phyloP scores from a whole-genome alignment of 73 alveolate species.

The Diophrys appendiculata region DNA sequence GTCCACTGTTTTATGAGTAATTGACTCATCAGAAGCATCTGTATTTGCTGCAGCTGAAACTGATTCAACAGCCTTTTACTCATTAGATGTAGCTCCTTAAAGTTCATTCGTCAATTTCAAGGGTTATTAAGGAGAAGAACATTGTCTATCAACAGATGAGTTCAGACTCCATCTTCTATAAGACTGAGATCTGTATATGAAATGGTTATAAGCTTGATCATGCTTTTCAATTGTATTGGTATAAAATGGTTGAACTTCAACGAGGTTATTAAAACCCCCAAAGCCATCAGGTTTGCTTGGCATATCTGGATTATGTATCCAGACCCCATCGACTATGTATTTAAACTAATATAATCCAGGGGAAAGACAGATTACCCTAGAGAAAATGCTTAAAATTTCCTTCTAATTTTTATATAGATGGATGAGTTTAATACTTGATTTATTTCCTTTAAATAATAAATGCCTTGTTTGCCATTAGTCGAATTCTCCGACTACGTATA shows the following conservation, averaged over 20 bases:
- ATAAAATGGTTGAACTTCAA: constrained; percentile 4
- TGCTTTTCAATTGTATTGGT: neutral
- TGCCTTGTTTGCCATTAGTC: constrained; percentile 10
- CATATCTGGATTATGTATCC: constrained; percentile 35
- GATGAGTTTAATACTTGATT: neutral
- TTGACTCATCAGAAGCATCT: no score
- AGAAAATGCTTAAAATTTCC: neutral
- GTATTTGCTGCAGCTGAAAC: neutral
- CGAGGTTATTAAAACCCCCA: constrained; percentile 15
- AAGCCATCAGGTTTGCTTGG: neutral
- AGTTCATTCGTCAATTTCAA: neutral
- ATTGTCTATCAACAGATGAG: neutral
- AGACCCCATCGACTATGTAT: constrained; percentile 57
- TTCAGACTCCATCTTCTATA: neutral
- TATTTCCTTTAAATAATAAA: neutral
- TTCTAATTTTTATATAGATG: neutral
- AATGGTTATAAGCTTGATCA: neutral
- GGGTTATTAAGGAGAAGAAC: neutral
- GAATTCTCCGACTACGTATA: constrained; percentile 9
- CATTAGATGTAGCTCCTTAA: neutral
- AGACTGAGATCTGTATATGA: neutral
- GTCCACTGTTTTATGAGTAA: no score
- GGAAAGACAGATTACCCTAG: constrained; percentile 4
- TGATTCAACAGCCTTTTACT: neutral
- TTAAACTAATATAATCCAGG: constrained; percentile 50